These are phyloP conservation scores for Echium plantagineum DNA, from an alignment of 257 asterid species.

Conservation along the genomic window DNA sequence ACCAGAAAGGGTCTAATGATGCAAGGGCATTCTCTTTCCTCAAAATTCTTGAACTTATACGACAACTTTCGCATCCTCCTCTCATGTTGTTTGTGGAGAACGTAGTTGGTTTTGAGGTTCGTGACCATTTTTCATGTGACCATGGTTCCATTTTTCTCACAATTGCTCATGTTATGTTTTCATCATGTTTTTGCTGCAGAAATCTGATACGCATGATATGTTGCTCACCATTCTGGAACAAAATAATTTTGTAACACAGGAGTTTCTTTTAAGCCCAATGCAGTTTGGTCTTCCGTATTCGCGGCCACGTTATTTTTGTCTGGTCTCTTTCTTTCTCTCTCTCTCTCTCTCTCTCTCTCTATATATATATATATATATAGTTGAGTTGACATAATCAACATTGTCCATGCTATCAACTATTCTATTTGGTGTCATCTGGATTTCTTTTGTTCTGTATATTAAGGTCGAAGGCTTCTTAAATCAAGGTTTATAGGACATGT, in stretches of 20 bases:
- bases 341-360: too few species aligned
- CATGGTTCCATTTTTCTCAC: not conserved
- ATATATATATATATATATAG: too few species aligned
- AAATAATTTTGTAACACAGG: slow-evolving; percentile 63
- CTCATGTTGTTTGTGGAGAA: slow-evolving; percentile 83
- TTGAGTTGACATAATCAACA: too few species aligned
- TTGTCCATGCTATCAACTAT: too few species aligned
- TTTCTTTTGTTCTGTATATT: too few species aligned
- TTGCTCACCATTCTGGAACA: slow-evolving; percentile 60
- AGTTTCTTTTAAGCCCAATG: slow-evolving; percentile 84
- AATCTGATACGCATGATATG: slow-evolving; percentile 79
- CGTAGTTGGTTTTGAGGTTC: slow-evolving; percentile 98
- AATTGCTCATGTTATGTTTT: not conserved
- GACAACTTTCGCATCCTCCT: slow-evolving; percentile 57
- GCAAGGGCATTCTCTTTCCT: slow-evolving; percentile 88
- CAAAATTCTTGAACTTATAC: slow-evolving; percentile 72
- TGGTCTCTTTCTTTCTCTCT: slow-evolving; percentile 45
- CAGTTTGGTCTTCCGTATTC: slow-evolving; percentile 93
- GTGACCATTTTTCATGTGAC: slow-evolving; percentile 6
- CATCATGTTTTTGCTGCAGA: slow-evolving; percentile 26
- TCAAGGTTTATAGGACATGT: not conserved
- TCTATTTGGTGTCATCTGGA: too few species aligned
- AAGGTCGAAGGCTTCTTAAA: not conserved
- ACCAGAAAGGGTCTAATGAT: slow-evolving; percentile 84
- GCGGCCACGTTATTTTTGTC: slow-evolving; percentile 91